Conservation (phyloP, 2,329 filamentous ascomycete genomes). For the Aspergillus awamori region DNA sequence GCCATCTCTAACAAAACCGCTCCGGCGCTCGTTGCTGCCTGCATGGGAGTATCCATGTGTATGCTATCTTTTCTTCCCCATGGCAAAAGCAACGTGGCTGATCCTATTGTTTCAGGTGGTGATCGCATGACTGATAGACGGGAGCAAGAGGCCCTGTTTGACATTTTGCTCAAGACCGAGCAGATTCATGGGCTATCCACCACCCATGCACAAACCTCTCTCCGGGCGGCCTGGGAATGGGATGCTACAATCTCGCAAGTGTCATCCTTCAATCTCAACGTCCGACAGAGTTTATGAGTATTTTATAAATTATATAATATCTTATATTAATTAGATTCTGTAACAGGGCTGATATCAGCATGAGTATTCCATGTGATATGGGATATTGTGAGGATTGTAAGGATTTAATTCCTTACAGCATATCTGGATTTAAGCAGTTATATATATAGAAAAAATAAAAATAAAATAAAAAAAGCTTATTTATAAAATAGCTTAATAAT, state of each 20-base stretch:
- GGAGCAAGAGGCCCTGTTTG: slow-evolving; percentile 15
- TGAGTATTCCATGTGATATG: no score
- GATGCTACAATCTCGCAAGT: not conserved
- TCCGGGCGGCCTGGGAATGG: slow-evolving; percentile 14
- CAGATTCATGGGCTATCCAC: slow-evolving; percentile 13
- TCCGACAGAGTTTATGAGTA: no score
- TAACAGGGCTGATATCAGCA: no score
- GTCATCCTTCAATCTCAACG: no score
- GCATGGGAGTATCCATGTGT: slow-evolving; percentile 19
- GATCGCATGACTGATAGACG: slow-evolving; percentile 10
- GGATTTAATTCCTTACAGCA: no score
- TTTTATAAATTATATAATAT: no score
- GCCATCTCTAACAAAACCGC: slow-evolving; percentile 17
- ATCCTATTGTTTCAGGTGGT: not conserved
- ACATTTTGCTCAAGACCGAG: slow-evolving; percentile 13
- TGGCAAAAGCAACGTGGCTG: not conserved
- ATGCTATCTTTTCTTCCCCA: not conserved
- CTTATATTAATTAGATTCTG: no score
- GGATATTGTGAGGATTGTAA: no score
- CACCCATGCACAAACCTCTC: slow-evolving; percentile 7
- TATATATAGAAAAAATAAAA: no score
- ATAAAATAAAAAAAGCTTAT: no score
- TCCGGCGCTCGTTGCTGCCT: slow-evolving; percentile 13
- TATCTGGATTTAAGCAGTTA: no score
- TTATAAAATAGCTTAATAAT: no score